Evolutionary conservation across 495 filamentous ascomycete genomes (phyloP), one percentile per base, ranked within the genome.

Genomic region (Penicillium pancosmium): DNA sequence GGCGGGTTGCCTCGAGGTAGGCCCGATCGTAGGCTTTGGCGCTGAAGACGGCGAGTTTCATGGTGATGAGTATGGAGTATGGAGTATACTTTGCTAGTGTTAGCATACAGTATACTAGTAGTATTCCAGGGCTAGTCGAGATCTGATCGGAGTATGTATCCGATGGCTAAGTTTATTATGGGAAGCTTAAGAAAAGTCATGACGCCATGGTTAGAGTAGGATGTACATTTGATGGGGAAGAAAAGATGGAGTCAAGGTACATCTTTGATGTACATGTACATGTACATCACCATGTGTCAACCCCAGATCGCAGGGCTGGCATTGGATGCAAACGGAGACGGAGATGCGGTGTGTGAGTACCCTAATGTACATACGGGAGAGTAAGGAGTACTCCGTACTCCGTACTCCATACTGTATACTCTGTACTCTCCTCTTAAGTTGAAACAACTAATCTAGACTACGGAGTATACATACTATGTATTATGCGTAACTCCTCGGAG

Each of bases 1-100:
- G 16, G 8, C 57, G 63, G 44, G 73, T 73, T 48, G 66, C 59
- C 23, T 69, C 68, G 19, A 87, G 74, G 69, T 75, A 86, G 49
- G 67, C 66, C 43, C 74, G 75, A 71, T 87, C 84, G 74, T 87
- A 86, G 52, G 83, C 75, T 72, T 87, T 85, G 41, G 84, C 75
- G 69, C 80, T 84, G 73, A 86, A 87, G 57, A 86, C 81, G 62
- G 83, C 80, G 62, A 87, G 65, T 64, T 84, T 82, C 81, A 84
- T 81, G 74, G 49, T 53, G 51, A 1, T 13, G 11, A 13, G 36
- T 38, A 38, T 12, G 11, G 36, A 13, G 36, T 38, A 38, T 38
- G 36, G 12, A 38, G 5, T 31, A 38, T 38, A 9, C 15, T 38
- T 38, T 38, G 36, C 15, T 38, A n/a, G 12, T 36, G 5, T 10